Base-by-base conservation (phyloP, 1,284 basidiomycete genomes). In the Cutaneotrichosporon sp. region DNA sequence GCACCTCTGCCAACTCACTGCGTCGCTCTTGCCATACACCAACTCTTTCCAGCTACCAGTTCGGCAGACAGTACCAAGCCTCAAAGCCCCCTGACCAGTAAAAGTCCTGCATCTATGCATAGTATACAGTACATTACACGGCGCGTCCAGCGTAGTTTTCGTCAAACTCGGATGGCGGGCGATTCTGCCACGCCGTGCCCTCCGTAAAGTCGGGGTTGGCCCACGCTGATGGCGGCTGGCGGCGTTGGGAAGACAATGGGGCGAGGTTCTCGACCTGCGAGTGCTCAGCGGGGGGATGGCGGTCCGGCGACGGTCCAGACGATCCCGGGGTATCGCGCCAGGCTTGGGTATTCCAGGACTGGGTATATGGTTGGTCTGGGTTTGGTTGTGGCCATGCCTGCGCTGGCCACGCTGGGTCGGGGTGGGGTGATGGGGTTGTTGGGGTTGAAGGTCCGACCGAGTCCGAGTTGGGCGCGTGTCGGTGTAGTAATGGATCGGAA, bases 121-220 rank as follows among this genome's bases (percentile, higher is more conserved):
- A 46, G 16, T 46, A 3, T 46, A 46, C 42, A 46, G 18, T 46
- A n/a, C 42, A 46, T 53, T 56, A 58, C 46, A 58, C n/a, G 16
- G 57, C 46, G 26, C 30, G 30, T 5, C 57, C 57, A n/a, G 57
- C 46, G 30, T 49, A 58, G 31, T 21, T 49, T 18, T 58, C 57
- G 46, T 58, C 57, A 32, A 58, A 58, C 57, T 47, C 57, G 31
- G 46, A 49, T 9, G 22, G 57, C 31, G 57, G 57, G 9, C 57
- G 57, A 26, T 31, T 40, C 34, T 36, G n/a, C 57, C 57, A 58
- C 11, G 30, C 46, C 4, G 42, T 47, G n/a, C 30, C 26, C 46
- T 46, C 46, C 5, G 57, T 50, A n/a, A 58, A 58, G 46, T 58
- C 57, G 42, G 42, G 42, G 18, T 46, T 18, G 9, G 16, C 42